Conservation (phyloP, 2,329 filamentous ascomycete species). For the Cladosporium sp. region DNA sequence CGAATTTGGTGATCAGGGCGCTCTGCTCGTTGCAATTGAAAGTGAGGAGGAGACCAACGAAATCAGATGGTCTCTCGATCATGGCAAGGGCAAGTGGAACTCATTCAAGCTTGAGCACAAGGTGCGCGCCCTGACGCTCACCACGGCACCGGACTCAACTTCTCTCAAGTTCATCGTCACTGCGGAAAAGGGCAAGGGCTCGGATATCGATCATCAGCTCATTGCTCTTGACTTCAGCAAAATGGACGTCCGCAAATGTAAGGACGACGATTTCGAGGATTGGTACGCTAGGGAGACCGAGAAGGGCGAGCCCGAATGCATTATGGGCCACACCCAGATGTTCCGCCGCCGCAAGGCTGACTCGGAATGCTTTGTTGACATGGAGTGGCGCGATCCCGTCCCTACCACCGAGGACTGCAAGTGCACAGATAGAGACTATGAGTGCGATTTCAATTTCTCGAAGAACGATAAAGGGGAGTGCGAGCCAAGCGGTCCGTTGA, state of each 20-base stretch:
- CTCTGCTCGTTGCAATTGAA: constrained; percentile 76
- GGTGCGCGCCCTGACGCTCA: constrained; percentile 69
- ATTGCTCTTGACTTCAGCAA: constrained; percentile 80
- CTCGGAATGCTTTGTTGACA: constrained; percentile 82
- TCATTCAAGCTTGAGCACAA: constrained; percentile 64
- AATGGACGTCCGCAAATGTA: constrained; percentile 75
- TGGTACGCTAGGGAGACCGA: constrained; percentile 83
- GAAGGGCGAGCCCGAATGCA: constrained; percentile 75
- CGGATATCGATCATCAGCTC: constrained; percentile 56
- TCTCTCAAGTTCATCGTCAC: constrained; percentile 85
- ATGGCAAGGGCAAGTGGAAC: constrained; percentile 75
- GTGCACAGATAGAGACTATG: constrained; percentile 81
- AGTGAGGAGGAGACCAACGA: constrained; percentile 60
- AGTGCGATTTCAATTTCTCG: constrained; percentile 84
- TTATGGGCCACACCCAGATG: constrained; percentile 94
- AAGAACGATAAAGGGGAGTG: constrained; percentile 67
- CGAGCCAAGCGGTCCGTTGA: constrained; percentile 57
- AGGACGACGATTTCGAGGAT: constrained; percentile 71
- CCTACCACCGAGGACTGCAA: constrained; percentile 71
- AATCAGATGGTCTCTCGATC: constrained; percentile 78
- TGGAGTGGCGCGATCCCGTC: constrained; percentile 75
- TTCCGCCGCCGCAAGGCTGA: constrained; percentile 82
- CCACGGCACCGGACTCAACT: constrained; percentile 88
- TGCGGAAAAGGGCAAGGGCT: constrained; percentile 53
- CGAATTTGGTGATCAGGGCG: constrained; percentile 91